Conservation (phyloP, 2,329 filamentous ascomycete genomes). For the Arthrinium puccinioides region DNA sequence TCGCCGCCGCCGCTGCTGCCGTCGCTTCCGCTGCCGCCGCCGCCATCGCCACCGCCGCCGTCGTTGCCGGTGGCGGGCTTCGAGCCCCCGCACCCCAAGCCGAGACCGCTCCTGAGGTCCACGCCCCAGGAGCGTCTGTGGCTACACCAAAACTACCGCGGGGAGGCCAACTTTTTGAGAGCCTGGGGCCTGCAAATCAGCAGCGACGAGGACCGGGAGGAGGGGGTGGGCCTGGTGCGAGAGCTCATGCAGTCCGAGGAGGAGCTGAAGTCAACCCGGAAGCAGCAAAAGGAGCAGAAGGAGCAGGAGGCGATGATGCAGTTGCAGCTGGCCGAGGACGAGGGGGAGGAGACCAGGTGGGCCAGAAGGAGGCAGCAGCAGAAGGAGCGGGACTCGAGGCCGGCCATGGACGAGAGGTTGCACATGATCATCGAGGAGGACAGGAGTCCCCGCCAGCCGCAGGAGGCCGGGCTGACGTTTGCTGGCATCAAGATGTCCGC, state of each 20-base stretch:
- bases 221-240: constrained; percentile 14
- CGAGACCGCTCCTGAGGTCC: constrained; percentile 7
- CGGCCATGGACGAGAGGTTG: neutral
- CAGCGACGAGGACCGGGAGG: constrained; percentile 15
- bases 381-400: neutral
- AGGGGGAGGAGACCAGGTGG: neutral
- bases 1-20: too few relatives aligned
- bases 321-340: neutral
- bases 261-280: constrained; percentile 9
- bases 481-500: neutral
- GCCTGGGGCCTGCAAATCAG: constrained; percentile 19
- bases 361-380: constrained; percentile 5
- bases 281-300: constrained; percentile 7
- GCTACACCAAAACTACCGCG: constrained; percentile 19
- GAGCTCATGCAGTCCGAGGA: constrained; percentile 17
- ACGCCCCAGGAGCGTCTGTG: constrained; percentile 17
- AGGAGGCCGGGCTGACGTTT: neutral
- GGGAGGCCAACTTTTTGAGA: constrained; percentile 18
- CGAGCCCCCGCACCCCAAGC: neutral
- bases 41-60: too few relatives aligned
- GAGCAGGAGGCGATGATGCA: neutral
- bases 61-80: neutral
- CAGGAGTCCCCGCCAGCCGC: constrained; percentile 4
- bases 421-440: constrained; percentile 8
- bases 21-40: too few relatives aligned